phyloP scores from a whole-genome alignment of 139 green algal genomes.

The Tetratostichococcus sp. region DNA sequence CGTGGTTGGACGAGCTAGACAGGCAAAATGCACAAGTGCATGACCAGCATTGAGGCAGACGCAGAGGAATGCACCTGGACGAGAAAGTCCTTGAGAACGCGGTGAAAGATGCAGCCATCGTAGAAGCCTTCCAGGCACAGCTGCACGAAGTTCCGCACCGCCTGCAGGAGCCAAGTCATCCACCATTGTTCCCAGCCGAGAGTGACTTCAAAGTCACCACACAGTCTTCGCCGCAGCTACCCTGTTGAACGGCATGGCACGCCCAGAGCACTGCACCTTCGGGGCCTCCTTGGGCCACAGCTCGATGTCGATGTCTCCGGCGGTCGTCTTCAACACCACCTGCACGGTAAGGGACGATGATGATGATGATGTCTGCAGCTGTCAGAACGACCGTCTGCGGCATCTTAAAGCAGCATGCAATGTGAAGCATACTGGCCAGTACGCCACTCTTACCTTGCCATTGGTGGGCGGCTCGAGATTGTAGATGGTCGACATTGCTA shows the following conservation, averaged over 20 bases:
- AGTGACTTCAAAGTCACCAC: too few relatives aligned
- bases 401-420: too few relatives aligned
- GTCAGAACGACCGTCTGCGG: too few relatives aligned
- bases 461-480: conserved; percentile 88
- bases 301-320: conserved; percentile 93
- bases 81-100: conserved; percentile 82
- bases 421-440: too few relatives aligned
- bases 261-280: conserved; percentile 34
- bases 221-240: not conserved
- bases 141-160: conserved; percentile 93
- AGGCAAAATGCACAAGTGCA: too few relatives aligned
- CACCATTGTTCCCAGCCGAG: too few relatives aligned
- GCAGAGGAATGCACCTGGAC: conserved; percentile 56
- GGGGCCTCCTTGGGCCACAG: conserved; percentile 95
- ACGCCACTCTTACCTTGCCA: conserved; percentile 75
- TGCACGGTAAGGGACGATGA: conserved; percentile 18
- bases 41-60: too few relatives aligned
- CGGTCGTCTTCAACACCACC: conserved; percentile 82
- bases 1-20: not conserved
- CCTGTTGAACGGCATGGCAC: not conserved
- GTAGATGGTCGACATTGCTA: conserved; percentile 77
- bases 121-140: conserved; percentile 95
- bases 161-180: conserved; percentile 26
- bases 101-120: conserved; percentile 84
- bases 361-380: too few relatives aligned